phyloP scores from a whole-genome alignment of 345 rosid species.

The Reutealis trisperma region DNA sequence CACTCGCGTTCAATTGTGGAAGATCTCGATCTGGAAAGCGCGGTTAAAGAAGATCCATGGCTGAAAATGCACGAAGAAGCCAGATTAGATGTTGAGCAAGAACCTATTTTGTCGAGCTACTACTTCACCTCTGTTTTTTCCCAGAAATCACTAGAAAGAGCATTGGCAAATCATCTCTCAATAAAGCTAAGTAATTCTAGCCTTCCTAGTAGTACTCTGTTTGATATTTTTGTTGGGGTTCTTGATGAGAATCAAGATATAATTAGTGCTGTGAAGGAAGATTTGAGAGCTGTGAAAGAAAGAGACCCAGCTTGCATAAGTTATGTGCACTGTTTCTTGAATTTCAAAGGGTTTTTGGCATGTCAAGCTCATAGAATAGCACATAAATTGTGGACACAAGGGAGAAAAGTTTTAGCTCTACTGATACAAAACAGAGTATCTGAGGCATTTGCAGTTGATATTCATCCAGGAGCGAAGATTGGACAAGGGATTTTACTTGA shows the following conservation, averaged over 20 bases:
- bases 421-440: conserved; percentile 77
- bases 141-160: conserved; percentile 59
- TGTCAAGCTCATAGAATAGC: conserved; percentile 82
- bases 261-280: conserved; percentile 53
- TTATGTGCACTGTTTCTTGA: conserved; percentile 73
- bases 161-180: conserved; percentile 71
- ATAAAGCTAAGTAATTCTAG: conserved; percentile 62
- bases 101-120: conserved; percentile 69
- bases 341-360: conserved; percentile 79
- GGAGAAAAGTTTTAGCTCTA: conserved; percentile 58
- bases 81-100: conserved; percentile 53
- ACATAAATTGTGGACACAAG: conserved; percentile 70
- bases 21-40: conserved; percentile 27
- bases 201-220: conserved; percentile 56
- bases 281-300: conserved; percentile 65
- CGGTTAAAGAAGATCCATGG: conserved; percentile 49
- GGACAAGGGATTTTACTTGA: conserved; percentile 77
- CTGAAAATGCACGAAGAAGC: conserved; percentile 66
- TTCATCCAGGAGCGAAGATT: conserved; percentile 89
- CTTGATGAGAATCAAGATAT: conserved; percentile 51
- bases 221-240: conserved; percentile 60
- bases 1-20: conserved; percentile 30
- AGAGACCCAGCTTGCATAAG: conserved; percentile 87
- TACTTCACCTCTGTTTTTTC: conserved; percentile 66
- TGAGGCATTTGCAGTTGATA: conserved; percentile 77